Base-by-base conservation (phyloP, 2,329 filamentous ascomycete species). In the Trichoderma sp. region DNA sequence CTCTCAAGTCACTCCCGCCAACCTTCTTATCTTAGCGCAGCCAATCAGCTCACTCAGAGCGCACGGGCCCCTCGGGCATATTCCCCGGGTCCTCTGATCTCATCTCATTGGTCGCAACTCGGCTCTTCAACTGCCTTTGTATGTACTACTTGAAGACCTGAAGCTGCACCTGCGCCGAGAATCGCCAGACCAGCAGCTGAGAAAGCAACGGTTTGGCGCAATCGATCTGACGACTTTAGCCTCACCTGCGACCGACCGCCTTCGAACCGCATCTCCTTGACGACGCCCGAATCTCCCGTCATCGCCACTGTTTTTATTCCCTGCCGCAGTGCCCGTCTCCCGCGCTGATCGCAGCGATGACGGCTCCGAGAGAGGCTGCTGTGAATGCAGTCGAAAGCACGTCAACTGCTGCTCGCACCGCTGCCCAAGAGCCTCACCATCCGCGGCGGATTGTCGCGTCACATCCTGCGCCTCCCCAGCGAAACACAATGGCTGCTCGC, bases 401-500 rank as follows among this genome's bases (percentile, higher is more conserved):
- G 37, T 35, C 61, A 50, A 56, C 67, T 52, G 27, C 56, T 69
- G 22, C 45, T 60, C 27, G 19, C 32, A 22, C 57, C 29, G 60
- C 53, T 35, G 19, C 29, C 59, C 63, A 60, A n/a, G 57, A 52
- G 52, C 65, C 61, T 63, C 66, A 72, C 67, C 69, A 67, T 66
- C 67, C 69, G 29, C 72, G 70, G 67, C 72, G 73, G 32, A 34
- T 69, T 48, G 59, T 67, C 64, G 61, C 70, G 27, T 67, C 73
- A 32, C 71, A 70, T 50, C 69, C 71, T 19, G 67, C 72, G 10
- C 70, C 72, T 17, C 73, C 73, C 59, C 75, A 73, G 65, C 77
- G 75, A 61, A 67, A 70, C 3, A 70, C 73, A 63, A 67, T 72
- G 42, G 70, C 74, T 61, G 76, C 76, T 59, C 85, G 87, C 73